Base-by-base conservation (phyloP, 2,329 filamentous ascomycete species). In the Colletotrichum sp. region DNA sequence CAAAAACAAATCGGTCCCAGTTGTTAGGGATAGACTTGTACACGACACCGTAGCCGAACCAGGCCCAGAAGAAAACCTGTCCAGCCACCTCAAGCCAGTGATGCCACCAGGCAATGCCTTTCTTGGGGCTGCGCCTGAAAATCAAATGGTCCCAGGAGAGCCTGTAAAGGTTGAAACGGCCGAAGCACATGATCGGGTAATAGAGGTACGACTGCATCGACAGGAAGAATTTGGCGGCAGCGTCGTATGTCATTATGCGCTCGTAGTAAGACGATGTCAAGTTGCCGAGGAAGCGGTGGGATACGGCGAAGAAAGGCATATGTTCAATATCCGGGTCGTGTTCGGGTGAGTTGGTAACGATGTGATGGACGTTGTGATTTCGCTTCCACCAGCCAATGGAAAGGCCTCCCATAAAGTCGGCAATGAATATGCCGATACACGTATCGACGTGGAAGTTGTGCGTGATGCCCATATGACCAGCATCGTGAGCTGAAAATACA, bases 371-470 rank as follows among this genome's bases (percentile, higher is more conserved):
- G 81, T 98, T 98, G 85, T 98, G 96, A 83, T 93, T 98, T 77
- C 92, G 91, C 86, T 98, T 98, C 96, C 97, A 99, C 97, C 97
- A 99, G 60, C 96, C 95, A 70, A 98, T 86, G 30, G 95, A 98
- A 39, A 99, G 86, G 0, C 97, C 97, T 48, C 97, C 97, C 25
- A 97, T 87, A 80, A 94, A 98, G 83, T 98, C 94, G 69, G 96
- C 96, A 80, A 98, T 94, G 78, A 98, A 86, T 81, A 98, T 98
- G 65, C 95, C 96, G 77, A 99, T 95, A 65, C 94, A 89, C 3
- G 94, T 94, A 84, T 99, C 97, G 48, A 92, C 85, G 66, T 94
- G 93, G 83, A 96, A 98, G 82, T 93, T 89, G 85, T 98, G 96
- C 3, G 97, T 99, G 80, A 99, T 98, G 78, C 95, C 97, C 94